These are phyloP conservation scores for Macrophomina tecta DNA, from an alignment of 2,329 filamentous ascomycete genomes.

Conservation along the genomic window DNA sequence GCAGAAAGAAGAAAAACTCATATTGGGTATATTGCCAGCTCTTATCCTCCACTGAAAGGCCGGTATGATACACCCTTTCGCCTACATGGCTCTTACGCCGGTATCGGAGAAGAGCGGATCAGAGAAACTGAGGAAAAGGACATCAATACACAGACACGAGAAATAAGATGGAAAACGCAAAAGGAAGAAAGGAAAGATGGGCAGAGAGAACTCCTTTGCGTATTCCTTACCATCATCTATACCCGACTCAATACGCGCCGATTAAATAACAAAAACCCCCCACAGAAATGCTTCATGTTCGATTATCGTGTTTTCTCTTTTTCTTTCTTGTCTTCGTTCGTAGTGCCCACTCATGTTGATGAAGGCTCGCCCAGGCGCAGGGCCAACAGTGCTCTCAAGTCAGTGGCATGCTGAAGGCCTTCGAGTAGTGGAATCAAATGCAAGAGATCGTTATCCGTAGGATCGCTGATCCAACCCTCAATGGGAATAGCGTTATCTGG, in stretches of 20 bases:
- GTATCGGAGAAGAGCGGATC: slow-evolving; percentile 1
- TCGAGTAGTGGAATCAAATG: slow-evolving; percentile 92
- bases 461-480: slow-evolving; percentile 98
- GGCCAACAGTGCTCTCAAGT: slow-evolving; percentile 88
- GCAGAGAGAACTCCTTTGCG: slow-evolving; percentile 6
- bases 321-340: not conserved
- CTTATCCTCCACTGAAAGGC: slow-evolving; percentile 19
- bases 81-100: not conserved
- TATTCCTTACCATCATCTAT: slow-evolving; percentile 18
- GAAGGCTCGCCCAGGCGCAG: slow-evolving; percentile 78
- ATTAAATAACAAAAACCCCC: not conserved
- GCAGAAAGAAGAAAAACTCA: slow-evolving; percentile 13
- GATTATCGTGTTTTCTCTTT: not conserved
- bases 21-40: slow-evolving; percentile 23
- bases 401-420: slow-evolving; percentile 93
- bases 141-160: not conserved
- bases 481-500: slow-evolving; percentile 98
- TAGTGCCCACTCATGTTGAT: slow-evolving; percentile 34
- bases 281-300: slow-evolving; percentile 4
- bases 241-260: slow-evolving; percentile 4
- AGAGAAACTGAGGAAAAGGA: not conserved
- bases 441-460: slow-evolving; percentile 92
- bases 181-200: not conserved
- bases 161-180: not conserved
- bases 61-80: slow-evolving; percentile 19